phyloP scores from a whole-genome alignment of 345 rosid species.

The Aquilaria malaccensis region DNA sequence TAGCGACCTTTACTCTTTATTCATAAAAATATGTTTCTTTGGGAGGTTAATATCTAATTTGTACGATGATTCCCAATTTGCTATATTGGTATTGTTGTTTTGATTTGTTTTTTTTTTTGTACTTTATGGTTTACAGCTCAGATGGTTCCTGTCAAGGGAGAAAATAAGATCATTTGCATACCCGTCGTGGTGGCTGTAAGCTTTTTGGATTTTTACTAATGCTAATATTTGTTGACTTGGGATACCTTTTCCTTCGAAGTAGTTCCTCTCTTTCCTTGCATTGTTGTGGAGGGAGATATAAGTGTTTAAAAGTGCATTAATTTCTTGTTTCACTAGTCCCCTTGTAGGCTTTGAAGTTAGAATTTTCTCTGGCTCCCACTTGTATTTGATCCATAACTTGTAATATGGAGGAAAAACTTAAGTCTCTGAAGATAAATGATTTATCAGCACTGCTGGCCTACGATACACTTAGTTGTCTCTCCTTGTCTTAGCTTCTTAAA shows the following conservation, averaged over 20 bases:
- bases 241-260: neutral
- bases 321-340: neutral
- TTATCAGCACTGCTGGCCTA: too few relatives aligned
- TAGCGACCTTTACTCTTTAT: neutral
- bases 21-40: neutral
- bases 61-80: neutral
- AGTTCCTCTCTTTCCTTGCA: neutral
- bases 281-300: conserved; percentile 1
- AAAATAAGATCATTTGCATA: conserved; percentile 43
- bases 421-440: too few relatives aligned
- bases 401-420: too few relatives aligned
- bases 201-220: conserved; percentile 9
- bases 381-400: neutral
- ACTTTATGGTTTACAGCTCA: conserved; percentile 62
- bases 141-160: conserved; percentile 53
- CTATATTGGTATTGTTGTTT: conserved; percentile 1
- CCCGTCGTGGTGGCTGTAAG: conserved; percentile 93
- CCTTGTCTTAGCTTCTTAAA: too few relatives aligned
- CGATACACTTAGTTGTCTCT: too few relatives aligned
- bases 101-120: neutral
- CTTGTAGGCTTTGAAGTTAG: conserved; percentile 1
- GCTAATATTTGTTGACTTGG: neutral
- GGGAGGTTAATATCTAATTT: neutral
- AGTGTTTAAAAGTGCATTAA: neutral
- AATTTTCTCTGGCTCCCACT: neutral